Conservation (phyloP, 108 stramenopile genomes). For the Nitzschia sp. region DNA sequence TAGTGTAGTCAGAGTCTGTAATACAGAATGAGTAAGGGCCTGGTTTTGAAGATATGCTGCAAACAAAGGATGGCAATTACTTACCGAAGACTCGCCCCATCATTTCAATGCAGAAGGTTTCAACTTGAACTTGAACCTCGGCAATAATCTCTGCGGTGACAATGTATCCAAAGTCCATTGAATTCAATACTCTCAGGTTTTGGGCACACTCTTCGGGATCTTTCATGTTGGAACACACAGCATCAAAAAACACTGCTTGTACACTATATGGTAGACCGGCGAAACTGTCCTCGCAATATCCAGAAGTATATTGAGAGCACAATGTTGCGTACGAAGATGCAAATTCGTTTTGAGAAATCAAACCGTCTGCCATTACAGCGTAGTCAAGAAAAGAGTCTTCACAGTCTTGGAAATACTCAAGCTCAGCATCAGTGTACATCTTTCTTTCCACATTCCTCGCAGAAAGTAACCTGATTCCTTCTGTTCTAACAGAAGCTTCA, state of each 20-base stretch:
- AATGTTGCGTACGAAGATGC: slow-evolving; percentile 1
- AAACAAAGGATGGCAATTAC: neutral
- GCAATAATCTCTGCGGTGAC: neutral
- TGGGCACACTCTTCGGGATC: neutral
- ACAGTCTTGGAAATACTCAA: slow-evolving; percentile 10
- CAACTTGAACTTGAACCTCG: slow-evolving; percentile 7
- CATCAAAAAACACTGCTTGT: slow-evolving; percentile 8
- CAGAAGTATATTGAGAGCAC: neutral
- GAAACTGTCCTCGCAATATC: neutral
- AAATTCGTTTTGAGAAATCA: slow-evolving; percentile 22
- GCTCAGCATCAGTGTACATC: slow-evolving; percentile 9
- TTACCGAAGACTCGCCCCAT: slow-evolving; percentile 9
- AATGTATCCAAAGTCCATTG: slow-evolving; percentile 19
- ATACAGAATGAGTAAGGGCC: neutral
- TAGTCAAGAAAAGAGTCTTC: slow-evolving; percentile 8
- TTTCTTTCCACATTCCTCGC: no score
- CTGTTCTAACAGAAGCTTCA: no score
- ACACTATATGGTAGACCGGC: neutral
- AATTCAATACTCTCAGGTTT: slow-evolving; percentile 4
- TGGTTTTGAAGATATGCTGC: no score
- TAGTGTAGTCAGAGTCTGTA: neutral
- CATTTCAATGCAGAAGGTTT: slow-evolving; percentile 8
- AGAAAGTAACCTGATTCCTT: no score
- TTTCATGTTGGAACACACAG: slow-evolving; percentile 6
- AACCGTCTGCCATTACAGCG: slow-evolving; percentile 5